A percentile compares a stretch with the other conserved stretches of the same genome.
phyloP scores from a whole-genome alignment of 1,284 basidiomycete species.

The Cystobasidiaceae sp. region DNA sequence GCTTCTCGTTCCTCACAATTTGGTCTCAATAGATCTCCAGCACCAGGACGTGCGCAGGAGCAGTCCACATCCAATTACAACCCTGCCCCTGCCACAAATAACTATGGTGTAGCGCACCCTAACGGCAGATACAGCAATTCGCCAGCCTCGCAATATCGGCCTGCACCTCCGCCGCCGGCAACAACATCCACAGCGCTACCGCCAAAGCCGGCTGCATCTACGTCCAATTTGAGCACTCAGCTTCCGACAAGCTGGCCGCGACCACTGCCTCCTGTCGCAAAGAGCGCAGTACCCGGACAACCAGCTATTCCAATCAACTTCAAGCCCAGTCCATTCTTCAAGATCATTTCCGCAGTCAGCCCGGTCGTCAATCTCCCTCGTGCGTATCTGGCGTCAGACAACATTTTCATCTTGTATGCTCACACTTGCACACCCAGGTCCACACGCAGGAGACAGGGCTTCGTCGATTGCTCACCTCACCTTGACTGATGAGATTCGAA shows the following conservation, averaged over 20 bases:
- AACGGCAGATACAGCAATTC: conserved; percentile 2
- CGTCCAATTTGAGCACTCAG: background rate
- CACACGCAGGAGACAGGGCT: background rate
- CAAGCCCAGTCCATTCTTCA: conserved; percentile 71
- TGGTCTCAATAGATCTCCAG: conserved; percentile 14
- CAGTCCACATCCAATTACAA: background rate
- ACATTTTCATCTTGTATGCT: background rate
- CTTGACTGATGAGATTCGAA: no score
- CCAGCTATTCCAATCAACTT: conserved; percentile 58
- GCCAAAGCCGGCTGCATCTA: background rate
- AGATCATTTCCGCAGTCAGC: conserved; percentile 61
- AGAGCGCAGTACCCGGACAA: conserved; percentile 8
- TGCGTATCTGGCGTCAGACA: conserved; percentile 43
- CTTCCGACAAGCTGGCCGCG: conserved; percentile 11
- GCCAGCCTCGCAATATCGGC: conserved; percentile 38
- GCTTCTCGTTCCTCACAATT: conserved; percentile 10
- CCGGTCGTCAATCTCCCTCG: conserved; percentile 66
- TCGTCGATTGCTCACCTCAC: background rate
- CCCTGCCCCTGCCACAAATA: background rate
- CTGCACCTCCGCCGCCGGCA: background rate
- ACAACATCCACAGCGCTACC: conserved; percentile 51
- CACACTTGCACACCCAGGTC: background rate
- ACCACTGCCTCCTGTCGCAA: conserved; percentile 30
- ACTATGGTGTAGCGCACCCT: background rate
- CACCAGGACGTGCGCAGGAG: background rate